Evolutionary conservation across 169 alveolate species (phyloP), one percentile per base, ranked within the genome.

Genomic region (Cryptosporidium xiaoi): DNA sequence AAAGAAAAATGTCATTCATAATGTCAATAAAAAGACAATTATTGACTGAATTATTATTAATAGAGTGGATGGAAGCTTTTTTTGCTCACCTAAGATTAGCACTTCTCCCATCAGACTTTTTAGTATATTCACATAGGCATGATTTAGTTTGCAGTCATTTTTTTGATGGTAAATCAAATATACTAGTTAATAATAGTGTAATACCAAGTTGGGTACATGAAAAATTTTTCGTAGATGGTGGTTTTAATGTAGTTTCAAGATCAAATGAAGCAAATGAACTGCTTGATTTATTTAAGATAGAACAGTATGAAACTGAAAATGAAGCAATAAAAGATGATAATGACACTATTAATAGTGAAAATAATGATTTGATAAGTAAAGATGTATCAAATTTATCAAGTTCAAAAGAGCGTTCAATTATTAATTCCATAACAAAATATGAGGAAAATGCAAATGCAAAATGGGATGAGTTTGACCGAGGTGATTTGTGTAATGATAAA

Each of bases 61-160:
- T 95, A 34, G 95, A 95, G 53, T 95, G 97, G 97, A 91, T 93
- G 91, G 97, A 95, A 90, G 96, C 87, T 16, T 77, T 77, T 48
- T 77, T 77, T 62, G 87, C 87, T 24, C 87, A 77, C 27, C 46
- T 77, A 12, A 77, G 87, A 77, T 50, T 77, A 31, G 87, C 87
- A 16, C 64, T 77, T 18, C 36, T 77, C 4, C 87, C 87, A 29
- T 77, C 87, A 27, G 87, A 77, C 53, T 77, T 77, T 48, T 40
- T 77, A 10, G 87, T 77, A 58, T 77, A 77, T 48, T 77, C 87
- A n/a, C 87, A 77, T 36, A 77, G 87, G 20, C 87, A 77, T 27
- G 87, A 77, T 62, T 20, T 77, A 12, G 87, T 77, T 31, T 77
- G 87, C 24, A 77, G 87, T 48, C 20, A 77, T 33, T 77, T 77